These are phyloP conservation scores for Talaromyces pinophilus DNA, from an alignment of 2,329 filamentous ascomycete species.

Conservation along the genomic window DNA sequence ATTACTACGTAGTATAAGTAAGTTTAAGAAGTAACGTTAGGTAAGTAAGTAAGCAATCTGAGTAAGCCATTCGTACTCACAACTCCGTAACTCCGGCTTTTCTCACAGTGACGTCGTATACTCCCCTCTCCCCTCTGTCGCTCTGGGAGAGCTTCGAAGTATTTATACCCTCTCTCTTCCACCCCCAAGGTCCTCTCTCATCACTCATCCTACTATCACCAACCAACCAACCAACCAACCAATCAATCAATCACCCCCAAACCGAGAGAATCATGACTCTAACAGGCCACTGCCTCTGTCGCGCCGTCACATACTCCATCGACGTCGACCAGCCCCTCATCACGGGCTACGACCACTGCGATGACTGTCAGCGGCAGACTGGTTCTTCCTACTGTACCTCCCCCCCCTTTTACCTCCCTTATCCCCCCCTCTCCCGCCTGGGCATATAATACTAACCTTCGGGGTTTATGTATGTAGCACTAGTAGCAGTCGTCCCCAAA, in stretches of 20 bases:
- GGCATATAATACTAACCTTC: too few species aligned
- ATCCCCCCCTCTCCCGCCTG: not conserved
- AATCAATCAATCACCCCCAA: not conserved
- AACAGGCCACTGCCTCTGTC: slow-evolving; percentile 70
- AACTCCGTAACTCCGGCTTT: not conserved
- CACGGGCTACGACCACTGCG: slow-evolving; percentile 69
- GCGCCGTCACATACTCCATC: slow-evolving; percentile 68
- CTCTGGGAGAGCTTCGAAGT: not conserved
- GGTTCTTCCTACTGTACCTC: slow-evolving; percentile 64
- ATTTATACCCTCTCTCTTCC: slow-evolving; percentile 7
- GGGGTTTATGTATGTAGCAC: slow-evolving; percentile 45
- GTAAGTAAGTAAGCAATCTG: not conserved
- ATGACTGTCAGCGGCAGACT: slow-evolving; percentile 70
- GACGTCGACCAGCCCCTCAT: slow-evolving; percentile 44
- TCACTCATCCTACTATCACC: not conserved
- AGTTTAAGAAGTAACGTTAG: too few species aligned
- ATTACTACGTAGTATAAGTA: too few species aligned
- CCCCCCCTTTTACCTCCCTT: not conserved
- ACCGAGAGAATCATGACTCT: slow-evolving; percentile 58
- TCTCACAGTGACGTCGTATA: not conserved
- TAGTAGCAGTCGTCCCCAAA: slow-evolving; percentile 67
- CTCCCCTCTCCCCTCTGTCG: not conserved
- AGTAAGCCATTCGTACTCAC: not conserved
- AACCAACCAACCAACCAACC: not conserved
- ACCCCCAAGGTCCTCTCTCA: slow-evolving; percentile 11